Conservation (phyloP, 2,329 filamentous ascomycete genomes). For the Penicillium sp. region DNA sequence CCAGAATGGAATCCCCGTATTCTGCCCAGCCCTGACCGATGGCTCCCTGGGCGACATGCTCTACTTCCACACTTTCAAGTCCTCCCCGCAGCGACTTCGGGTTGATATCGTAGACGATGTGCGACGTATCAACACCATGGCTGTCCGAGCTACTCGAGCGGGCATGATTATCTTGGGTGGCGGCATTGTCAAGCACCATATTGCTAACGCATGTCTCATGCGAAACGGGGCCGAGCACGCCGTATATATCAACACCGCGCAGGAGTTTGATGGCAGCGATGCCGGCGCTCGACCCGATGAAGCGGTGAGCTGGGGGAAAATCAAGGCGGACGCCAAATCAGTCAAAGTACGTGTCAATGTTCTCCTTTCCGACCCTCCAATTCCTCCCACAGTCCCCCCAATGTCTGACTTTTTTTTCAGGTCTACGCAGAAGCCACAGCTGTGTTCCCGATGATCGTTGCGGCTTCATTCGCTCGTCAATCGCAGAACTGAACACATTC, state of each 20-base stretch:
- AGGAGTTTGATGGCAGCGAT: slow-evolving; percentile 97
- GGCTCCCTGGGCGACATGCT: slow-evolving; percentile 97
- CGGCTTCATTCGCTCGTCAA: slow-evolving; percentile 63
- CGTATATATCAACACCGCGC: slow-evolving; percentile 95
- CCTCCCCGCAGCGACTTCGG: slow-evolving; percentile 76
- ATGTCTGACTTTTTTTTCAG: slow-evolving; percentile 22
- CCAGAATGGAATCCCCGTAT: slow-evolving; percentile 95
- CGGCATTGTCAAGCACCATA: slow-evolving; percentile 96
- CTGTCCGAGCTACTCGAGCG: slow-evolving; percentile 80
- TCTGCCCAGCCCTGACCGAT: slow-evolving; percentile 94
- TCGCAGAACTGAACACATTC: slow-evolving; percentile 6
- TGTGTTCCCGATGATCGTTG: slow-evolving; percentile 68
- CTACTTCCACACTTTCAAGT: slow-evolving; percentile 95
- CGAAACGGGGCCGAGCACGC: slow-evolving; percentile 95
- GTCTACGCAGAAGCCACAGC: slow-evolving; percentile 69
- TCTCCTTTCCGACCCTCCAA: background rate
- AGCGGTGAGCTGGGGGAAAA: slow-evolving; percentile 98
- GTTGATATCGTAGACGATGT: slow-evolving; percentile 96
- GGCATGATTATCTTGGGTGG: slow-evolving; percentile 97
- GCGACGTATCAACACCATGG: slow-evolving; percentile 85
- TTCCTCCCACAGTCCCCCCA: background rate
- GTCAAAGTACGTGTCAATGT: slow-evolving; percentile 71
- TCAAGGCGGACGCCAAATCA: slow-evolving; percentile 81
- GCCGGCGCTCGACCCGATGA: slow-evolving; percentile 93
- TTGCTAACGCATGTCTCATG: slow-evolving; percentile 97